Percentiles rank a stretch among this genome's conserved stretches.
Conservation (phyloP, 2,329 filamentous ascomycete species). For the Zymoseptoria ardabiliae region DNA sequence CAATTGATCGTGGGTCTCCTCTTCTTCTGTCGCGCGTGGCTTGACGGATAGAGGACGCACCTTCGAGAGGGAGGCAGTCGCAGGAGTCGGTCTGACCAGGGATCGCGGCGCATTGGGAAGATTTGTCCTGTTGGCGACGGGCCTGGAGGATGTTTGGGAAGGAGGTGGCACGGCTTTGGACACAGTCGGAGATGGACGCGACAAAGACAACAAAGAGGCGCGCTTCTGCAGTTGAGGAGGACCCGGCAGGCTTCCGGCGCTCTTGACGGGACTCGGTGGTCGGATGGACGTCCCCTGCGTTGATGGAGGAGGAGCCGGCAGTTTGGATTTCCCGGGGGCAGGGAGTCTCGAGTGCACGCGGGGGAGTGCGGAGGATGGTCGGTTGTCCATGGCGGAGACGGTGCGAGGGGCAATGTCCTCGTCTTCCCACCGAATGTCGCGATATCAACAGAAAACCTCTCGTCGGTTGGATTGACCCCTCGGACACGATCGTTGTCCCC, state of each 20-base stretch:
- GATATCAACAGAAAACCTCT: not conserved
- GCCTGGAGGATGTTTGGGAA: slow-evolving; percentile 1
- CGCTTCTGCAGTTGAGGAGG: slow-evolving; percentile 9
- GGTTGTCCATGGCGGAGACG: not conserved
- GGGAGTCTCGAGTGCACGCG: not conserved
- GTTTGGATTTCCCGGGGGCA: not conserved
- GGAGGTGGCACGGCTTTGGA: not conserved
- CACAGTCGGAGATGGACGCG: slow-evolving; percentile 1
- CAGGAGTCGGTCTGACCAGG: slow-evolving; percentile 1
- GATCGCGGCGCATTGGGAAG: slow-evolving; percentile 1
- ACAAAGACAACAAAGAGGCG: slow-evolving; percentile 6
- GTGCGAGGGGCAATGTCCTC: not conserved
- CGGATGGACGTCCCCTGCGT: not conserved
- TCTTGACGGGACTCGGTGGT: slow-evolving; percentile 3
- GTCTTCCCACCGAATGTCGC: not conserved
- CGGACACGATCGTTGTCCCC: too few relatives aligned
- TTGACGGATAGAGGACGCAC: not conserved
- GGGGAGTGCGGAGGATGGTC: not conserved
- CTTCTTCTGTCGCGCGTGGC: slow-evolving; percentile 16
- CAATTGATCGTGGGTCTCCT: slow-evolving; percentile 34
- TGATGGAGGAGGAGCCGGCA: not conserved
- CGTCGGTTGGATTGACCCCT: too few relatives aligned
- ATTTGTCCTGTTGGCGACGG: slow-evolving; percentile 5
- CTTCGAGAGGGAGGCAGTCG: not conserved
- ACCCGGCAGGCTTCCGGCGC: not conserved